Percentiles rank a stretch among this genome's conserved stretches.
These are phyloP conservation scores for Penicillium capsulatum DNA, from an alignment of 2,329 filamentous ascomycete genomes.

Conservation along the genomic window DNA sequence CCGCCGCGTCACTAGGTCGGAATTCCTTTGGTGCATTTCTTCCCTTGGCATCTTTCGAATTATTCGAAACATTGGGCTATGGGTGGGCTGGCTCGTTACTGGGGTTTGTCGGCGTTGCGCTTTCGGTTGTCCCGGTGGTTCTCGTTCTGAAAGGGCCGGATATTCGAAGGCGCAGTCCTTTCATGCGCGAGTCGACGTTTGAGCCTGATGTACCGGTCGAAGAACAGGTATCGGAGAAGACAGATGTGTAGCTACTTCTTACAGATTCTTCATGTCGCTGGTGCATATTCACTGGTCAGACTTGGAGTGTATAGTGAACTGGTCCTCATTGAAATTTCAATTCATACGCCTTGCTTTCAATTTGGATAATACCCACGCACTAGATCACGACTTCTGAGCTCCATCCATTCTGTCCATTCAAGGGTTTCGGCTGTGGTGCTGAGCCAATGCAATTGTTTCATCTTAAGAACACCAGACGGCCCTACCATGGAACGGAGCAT, in stretches of 20 bases:
- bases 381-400: too few relatives aligned
- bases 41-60: slow-evolving; percentile 41
- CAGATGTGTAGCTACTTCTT: background rate
- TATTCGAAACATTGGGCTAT: slow-evolving; percentile 41
- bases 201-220: background rate
- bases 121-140: slow-evolving; percentile 41
- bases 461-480: background rate
- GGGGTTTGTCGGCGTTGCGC: slow-evolving; percentile 40
- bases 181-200: slow-evolving; percentile 29
- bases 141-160: slow-evolving; percentile 40
- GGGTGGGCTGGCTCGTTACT: slow-evolving; percentile 44
- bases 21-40: slow-evolving; percentile 47
- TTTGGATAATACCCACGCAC: too few relatives aligned
- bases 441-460: too few relatives aligned
- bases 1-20: slow-evolving; percentile 45
- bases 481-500: background rate
- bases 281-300: too few relatives aligned
- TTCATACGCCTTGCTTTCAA: too few relatives aligned
- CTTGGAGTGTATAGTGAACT: too few relatives aligned
- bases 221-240: background rate
- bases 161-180: slow-evolving; percentile 33
- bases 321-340: too few relatives aligned
- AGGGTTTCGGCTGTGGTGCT: too few relatives aligned
- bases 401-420: too few relatives aligned
- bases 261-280: background rate